A percentile compares a stretch with the other conserved stretches of the same genome.
These are phyloP conservation scores for Blumeriella jaapii DNA, from an alignment of 2,329 filamentous ascomycete species.

Conservation along the genomic window DNA sequence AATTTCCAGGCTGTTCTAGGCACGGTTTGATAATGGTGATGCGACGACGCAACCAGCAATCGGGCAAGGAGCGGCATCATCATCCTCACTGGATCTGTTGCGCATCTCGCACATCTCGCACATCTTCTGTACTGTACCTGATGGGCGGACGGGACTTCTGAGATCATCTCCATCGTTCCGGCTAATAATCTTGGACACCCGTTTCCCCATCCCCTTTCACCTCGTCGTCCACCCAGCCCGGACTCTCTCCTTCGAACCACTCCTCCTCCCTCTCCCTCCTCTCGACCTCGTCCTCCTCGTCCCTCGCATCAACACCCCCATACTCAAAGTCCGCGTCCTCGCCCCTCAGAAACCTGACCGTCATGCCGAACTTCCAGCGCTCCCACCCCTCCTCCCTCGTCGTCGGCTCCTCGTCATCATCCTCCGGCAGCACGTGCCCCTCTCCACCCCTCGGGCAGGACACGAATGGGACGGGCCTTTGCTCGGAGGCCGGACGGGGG, in stretches of 20 bases:
- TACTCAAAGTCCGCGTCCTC: conserved; percentile 28
- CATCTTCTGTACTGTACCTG: too few relatives aligned
- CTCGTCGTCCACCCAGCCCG: conserved; percentile 1
- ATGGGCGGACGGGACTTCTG: too few relatives aligned
- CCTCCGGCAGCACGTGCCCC: conserved; percentile 24
- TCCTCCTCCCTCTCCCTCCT: conserved; percentile 25
- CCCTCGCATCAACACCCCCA: conserved; percentile 23
- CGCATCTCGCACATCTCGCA: too few relatives aligned
- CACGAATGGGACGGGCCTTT: conserved; percentile 15
- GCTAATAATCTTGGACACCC: conserved; percentile 28
- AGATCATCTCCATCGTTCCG: too few relatives aligned
- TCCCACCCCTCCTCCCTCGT: conserved; percentile 27
- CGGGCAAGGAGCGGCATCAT: too few relatives aligned
- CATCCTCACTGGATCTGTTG: too few relatives aligned
- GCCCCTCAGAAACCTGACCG: conserved; percentile 25
- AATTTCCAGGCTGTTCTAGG: too few relatives aligned
- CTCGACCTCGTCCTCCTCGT: conserved; percentile 27
- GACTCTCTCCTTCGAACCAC: conserved; percentile 19
- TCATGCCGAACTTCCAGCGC: conserved; percentile 28
- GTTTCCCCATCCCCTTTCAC: conserved; percentile 23
- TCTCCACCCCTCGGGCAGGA: conserved; percentile 19
- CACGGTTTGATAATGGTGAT: too few relatives aligned
- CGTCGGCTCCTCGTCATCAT: conserved; percentile 24
- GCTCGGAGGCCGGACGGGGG: not conserved
- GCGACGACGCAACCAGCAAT: too few relatives aligned